phyloP scores from a whole-genome alignment of 176 grass and related monocot genomes.

The Calamus simplicifolius region DNA sequence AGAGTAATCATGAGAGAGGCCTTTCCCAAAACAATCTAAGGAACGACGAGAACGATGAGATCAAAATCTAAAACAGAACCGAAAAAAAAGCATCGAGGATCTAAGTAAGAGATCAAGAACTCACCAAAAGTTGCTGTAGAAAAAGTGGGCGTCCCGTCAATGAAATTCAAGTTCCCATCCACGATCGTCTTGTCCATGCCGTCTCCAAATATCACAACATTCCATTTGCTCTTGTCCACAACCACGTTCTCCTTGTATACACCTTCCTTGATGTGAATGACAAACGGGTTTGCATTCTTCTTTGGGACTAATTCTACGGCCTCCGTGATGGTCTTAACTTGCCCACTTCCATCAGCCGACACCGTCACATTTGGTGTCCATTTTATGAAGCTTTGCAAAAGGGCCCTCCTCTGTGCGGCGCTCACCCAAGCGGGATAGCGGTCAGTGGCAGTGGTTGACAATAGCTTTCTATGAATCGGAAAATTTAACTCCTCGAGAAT shows the following conservation, averaged over 20 bases:
- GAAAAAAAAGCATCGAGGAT: too few relatives aligned
- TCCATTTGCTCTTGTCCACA: conserved; percentile 13
- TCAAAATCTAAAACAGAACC: too few relatives aligned
- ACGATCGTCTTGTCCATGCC: conserved; percentile 13
- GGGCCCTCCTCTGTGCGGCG: conserved; percentile 35
- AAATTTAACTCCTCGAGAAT: conserved; percentile 14
- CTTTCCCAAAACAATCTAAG: too few relatives aligned
- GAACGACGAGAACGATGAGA: too few relatives aligned
- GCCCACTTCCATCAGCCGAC: conserved; percentile 67
- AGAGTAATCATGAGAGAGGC: too few relatives aligned
- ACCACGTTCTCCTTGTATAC: conserved; percentile 15
- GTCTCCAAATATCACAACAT: conserved; percentile 3
- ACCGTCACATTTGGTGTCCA: conserved; percentile 51
- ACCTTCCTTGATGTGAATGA: conserved; percentile 10
- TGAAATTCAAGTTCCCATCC: conserved; percentile 28
- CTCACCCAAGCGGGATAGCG: conserved; percentile 44
- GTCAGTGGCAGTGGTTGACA: conserved; percentile 15
- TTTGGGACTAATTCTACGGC: conserved; percentile 58
- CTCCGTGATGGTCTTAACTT: conserved; percentile 78
- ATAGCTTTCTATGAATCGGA: background rate
- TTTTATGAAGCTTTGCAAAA: conserved; percentile 23
- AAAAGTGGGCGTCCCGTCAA: conserved; percentile 27
- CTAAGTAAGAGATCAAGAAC: background rate
- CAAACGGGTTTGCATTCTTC: conserved; percentile 11
- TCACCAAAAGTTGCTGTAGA: conserved; percentile 31